phyloP scores from a whole-genome alignment of 192 early-diverging fungal species.

The Backusella mclennaniae region DNA sequence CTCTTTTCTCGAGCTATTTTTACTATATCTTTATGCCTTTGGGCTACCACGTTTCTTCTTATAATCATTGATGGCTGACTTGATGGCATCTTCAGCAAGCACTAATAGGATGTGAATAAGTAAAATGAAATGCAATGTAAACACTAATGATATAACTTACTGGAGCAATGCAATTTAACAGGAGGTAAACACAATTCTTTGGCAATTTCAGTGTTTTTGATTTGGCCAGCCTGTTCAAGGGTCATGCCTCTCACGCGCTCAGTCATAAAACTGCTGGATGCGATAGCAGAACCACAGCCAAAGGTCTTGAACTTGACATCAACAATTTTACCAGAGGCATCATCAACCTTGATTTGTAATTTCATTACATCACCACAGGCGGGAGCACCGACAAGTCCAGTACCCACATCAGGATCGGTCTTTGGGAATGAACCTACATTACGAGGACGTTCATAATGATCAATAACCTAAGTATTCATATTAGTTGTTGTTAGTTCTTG shows the following conservation, averaged over 20 bases:
- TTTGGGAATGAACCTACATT: constrained; percentile 95
- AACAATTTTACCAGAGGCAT: constrained; percentile 82
- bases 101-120: constrained; percentile 48
- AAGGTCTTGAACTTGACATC: constrained; percentile 99
- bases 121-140: neutral
- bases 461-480: constrained; percentile 71
- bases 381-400: constrained; percentile 88
- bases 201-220: constrained; percentile 98
- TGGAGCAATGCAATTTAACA: constrained; percentile 98
- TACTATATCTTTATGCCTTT: neutral
- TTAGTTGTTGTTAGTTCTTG: neutral
- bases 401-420: constrained; percentile 87
- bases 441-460: constrained; percentile 96
- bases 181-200: constrained; percentile 94
- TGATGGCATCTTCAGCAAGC: constrained; percentile 99
- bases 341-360: constrained; percentile 97
- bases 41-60: constrained; percentile 67
- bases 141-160: constrained; percentile 49
- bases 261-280: constrained; percentile 87
- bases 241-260: constrained; percentile 95
- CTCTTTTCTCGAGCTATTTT: neutral
- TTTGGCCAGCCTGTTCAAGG: constrained; percentile 84
- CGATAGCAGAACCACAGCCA: constrained; percentile 97
- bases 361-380: constrained; percentile 92
- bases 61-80: constrained; percentile 96